A percentile compares a stretch with the other conserved stretches of the same genome.
Evolutionary conservation across 2,329 filamentous ascomycete species (phyloP).

Genomic region (Epichloe typhina): DNA sequence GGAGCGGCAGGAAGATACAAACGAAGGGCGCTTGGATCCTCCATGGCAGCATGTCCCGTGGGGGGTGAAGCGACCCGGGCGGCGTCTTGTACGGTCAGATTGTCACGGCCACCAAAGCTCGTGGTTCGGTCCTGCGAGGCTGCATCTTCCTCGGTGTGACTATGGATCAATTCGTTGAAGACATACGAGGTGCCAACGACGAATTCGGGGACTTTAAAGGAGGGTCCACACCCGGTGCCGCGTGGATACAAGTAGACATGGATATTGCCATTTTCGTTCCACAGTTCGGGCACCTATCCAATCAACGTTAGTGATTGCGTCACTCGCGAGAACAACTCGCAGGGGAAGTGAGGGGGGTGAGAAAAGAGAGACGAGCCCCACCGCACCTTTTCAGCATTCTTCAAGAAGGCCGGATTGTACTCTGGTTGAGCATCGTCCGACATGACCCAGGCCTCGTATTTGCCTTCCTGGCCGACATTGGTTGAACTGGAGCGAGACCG

Average conservation of each 20-base stretch:
- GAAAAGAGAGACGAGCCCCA: too few species aligned
- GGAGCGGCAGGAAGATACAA: conserved; percentile 40
- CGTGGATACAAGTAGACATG: conserved; percentile 44
- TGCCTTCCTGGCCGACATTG: conserved; percentile 14
- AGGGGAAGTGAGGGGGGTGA: background rate
- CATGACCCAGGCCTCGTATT: conserved; percentile 39
- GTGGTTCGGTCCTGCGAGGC: conserved; percentile 4
- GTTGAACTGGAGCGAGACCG: conserved; percentile 38
- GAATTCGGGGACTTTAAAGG: conserved; percentile 42
- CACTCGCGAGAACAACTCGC: too few species aligned
- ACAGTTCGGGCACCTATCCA: conserved; percentile 47
- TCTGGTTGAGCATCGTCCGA: conserved; percentile 37
- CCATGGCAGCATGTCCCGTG: conserved; percentile 23
- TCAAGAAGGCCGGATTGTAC: conserved; percentile 40
- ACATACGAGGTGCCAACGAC: conserved; percentile 40
- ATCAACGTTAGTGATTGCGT: background rate
- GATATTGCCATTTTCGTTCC: conserved; percentile 47
- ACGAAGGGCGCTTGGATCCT: conserved; percentile 27
- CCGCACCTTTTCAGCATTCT: conserved; percentile 41
- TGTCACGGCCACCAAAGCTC: conserved; percentile 35
- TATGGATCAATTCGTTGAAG: conserved; percentile 38
- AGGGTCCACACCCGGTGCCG: conserved; percentile 36
- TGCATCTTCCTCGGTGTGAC: conserved; percentile 22
- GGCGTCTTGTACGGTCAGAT: conserved; percentile 37
- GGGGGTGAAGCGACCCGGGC: conserved; percentile 25